Evolutionary conservation across 2,329 filamentous ascomycete genomes (phyloP).

Genomic region (Alternaria ethzedia): DNA sequence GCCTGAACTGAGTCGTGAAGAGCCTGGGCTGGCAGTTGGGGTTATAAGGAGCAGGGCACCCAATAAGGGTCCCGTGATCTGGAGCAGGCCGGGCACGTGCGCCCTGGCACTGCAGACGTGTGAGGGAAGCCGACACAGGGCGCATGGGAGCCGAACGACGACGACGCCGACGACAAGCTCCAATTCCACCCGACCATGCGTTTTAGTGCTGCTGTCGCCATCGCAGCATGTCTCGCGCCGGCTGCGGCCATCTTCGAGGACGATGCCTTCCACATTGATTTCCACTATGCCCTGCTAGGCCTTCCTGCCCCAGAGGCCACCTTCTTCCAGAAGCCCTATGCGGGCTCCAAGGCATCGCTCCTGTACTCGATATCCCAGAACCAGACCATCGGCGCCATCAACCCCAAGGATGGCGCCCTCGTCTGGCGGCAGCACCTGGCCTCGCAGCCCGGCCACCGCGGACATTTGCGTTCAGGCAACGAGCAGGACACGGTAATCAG

Average conservation of each 20-base stretch:
- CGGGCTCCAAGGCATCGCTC: constrained; percentile 82
- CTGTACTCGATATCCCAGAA: constrained; percentile 91
- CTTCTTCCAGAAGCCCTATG: constrained; percentile 90
- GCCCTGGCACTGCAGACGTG: background rate
- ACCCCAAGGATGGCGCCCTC: constrained; percentile 81
- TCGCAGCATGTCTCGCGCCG: constrained; percentile 55
- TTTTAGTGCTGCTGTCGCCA: constrained; percentile 42
- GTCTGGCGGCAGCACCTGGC: constrained; percentile 82
- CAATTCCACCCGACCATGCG: constrained; percentile 42
- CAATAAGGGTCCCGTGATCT: background rate
- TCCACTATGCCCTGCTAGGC: constrained; percentile 88
- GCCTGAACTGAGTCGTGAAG: background rate
- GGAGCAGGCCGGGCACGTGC: constrained; percentile 7
- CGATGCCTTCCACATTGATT: constrained; percentile 91
- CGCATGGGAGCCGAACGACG: background rate
- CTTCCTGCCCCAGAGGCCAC: constrained; percentile 81
- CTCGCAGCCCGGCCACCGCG: constrained; percentile 48
- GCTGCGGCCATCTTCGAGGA: constrained; percentile 80
- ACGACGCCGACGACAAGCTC: constrained; percentile 8
- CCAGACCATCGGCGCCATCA: constrained; percentile 82
- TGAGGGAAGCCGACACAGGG: background rate
- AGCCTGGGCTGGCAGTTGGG: background rate
- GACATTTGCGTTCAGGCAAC: constrained; percentile 73
- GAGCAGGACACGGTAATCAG: constrained; percentile 79
- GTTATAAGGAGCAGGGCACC: constrained; percentile 1